Evolutionary conservation across 768 basidiomycete genomes (phyloP), one percentile per base, ranked within the genome.

Genomic region (Hypholoma sublateritium): DNA sequence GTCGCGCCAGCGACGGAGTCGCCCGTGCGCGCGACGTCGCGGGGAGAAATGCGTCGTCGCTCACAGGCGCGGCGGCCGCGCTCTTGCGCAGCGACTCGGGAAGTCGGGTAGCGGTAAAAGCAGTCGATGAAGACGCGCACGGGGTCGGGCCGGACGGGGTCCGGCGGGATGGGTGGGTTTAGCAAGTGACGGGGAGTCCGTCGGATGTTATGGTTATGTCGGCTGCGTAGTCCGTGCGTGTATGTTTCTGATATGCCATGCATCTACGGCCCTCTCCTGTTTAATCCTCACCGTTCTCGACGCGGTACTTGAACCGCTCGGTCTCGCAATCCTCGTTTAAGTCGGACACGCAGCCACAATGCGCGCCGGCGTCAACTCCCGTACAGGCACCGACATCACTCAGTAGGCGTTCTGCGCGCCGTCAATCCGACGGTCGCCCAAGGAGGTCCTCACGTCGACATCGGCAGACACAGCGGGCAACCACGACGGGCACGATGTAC

Each of bases 241-340:
- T 25, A 39, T 49, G 17, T 42, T 19, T n/a, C 44, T 45, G 7
- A 56, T 62, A 17, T 55, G 50, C 37, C 45, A 37, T 6, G 6
- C 39, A 7, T 50, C 44, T 32, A 80, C 81, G 80, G 37, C 81
- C 81, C 14, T 83, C 82, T 13, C 78, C 78, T 12, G 70, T 69
- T 28, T 77, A 81, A 59, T 55, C 74, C 0, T 73, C 73, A 21
- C 78, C 84, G 0, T 89, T 90, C 65, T 74, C 89, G 44, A 77
- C 80, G 5, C 81, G 88, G 2, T 83, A 82, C 12, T 69, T 89
- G 55, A 89, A 88, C 64, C 77, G 88, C 34, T 84, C 88, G 5
- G 73, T 80, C 42, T 87, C 86, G 22, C 78, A 87, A 56, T 81
- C 80, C 1, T 89, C 87, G 1, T 84, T 84, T 13, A 78, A 78